A percentile compares a stretch with the other conserved stretches of the same genome.
Conservation (phyloP, 345 rosid species). For the Eucalyptus cloeziana region DNA sequence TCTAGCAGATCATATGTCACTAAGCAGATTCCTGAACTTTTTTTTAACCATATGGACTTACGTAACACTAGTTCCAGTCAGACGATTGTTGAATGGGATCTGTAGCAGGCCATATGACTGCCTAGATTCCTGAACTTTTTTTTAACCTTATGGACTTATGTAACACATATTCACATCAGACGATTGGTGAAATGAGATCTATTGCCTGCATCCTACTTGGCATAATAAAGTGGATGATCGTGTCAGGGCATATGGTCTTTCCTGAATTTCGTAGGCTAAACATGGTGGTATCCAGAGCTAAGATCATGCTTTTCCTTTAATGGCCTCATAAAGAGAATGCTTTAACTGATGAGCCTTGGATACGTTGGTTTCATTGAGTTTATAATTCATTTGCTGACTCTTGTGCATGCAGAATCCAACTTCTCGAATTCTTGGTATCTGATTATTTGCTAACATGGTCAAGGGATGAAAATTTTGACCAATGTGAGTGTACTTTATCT, state of each 20-base stretch:
- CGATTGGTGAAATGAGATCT: neutral
- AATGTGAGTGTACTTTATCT: conserved; percentile 13
- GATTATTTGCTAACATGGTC: conserved; percentile 64
- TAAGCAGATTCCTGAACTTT: neutral
- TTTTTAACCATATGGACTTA: neutral
- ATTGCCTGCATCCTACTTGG: neutral
- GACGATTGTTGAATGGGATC: neutral
- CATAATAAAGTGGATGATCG: neutral
- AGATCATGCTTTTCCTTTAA: neutral
- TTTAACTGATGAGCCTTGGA: neutral
- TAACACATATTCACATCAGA: neutral
- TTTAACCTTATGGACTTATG: neutral
- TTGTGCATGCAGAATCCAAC: conserved; percentile 57
- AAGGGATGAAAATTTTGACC: conserved; percentile 30
- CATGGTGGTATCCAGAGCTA: neutral
- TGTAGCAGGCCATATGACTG: neutral
- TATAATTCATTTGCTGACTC: neutral
- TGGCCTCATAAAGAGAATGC: neutral
- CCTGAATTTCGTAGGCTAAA: neutral
- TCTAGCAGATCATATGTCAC: neutral
- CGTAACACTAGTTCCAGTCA: neutral
- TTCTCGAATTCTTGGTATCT: conserved; percentile 58
- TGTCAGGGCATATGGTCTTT: neutral
- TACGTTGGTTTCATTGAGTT: neutral
- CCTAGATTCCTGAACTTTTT: neutral